A percentile compares a stretch with the other conserved stretches of the same genome.
phyloP scores from a whole-genome alignment of 176 grass and related monocot genomes.

The Elaeis guineensis region DNA sequence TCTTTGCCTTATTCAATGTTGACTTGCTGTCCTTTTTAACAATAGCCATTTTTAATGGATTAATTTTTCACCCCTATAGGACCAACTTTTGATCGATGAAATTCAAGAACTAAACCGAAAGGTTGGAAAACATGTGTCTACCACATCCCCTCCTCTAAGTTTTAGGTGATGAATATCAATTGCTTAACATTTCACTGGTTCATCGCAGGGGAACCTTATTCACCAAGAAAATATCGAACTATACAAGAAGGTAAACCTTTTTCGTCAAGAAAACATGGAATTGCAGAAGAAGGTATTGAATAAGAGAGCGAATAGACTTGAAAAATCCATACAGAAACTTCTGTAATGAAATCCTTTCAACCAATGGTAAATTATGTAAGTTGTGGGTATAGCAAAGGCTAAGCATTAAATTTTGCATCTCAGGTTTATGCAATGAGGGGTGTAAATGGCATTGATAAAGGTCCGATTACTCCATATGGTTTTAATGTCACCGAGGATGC shows the following conservation, averaged over 20 bases:
- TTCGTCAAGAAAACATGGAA: conserved; percentile 26
- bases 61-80: conserved; percentile 2
- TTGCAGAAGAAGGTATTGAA: conserved; percentile 28
- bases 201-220: conserved; percentile 23
- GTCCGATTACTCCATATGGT: conserved; percentile 8
- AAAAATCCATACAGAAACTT: not conserved
- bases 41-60: no score
- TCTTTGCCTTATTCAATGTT: no score
- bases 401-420: not conserved
- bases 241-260: conserved; percentile 17
- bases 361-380: not conserved
- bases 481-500: conserved; percentile 25
- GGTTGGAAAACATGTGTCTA: not conserved
- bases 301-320: not conserved
- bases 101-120: conserved; percentile 22
- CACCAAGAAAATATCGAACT: conserved; percentile 33
- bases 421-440: conserved; percentile 12
- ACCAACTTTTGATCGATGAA: conserved; percentile 22
- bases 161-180: conserved; percentile 3
- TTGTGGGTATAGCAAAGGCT: not conserved
- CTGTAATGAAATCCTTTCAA: conserved; percentile 1
- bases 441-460: not conserved
- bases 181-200: not conserved
- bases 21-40: no score
- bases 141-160: not conserved